Evolutionary conservation across 345 rosid genomes (phyloP), one percentile per base, ranked within the genome.

Genomic region (Noccaea caerulescens): DNA sequence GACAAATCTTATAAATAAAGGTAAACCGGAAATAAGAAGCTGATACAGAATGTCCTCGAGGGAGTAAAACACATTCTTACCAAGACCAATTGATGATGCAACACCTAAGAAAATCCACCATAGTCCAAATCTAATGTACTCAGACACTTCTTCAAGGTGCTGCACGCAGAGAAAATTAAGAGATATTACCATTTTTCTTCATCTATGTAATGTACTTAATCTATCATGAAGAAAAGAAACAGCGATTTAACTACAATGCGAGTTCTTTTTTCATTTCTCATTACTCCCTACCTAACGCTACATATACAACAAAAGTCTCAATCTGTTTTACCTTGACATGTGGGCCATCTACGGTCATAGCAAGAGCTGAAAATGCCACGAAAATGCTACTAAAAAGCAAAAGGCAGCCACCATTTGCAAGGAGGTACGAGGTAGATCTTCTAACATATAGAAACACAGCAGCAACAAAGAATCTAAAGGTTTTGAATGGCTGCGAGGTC

Each of bases 41-140:
- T 32, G 68, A 53, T 4, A 68, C 30, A 55, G 33, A 42, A 65
- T 1, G 52, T 16, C 36, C 51, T 52, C 5, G 34, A 38, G 14
- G 36, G 36, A 16, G 13, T 45, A 3, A 43, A 56, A 9, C 23
- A 23, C 59, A 9, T 50, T 44, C 90, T 85, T 82, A 93, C 98
- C 98, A 62, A 93, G 97, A 78, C 98, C 98, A 69, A 93, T 93
- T 20, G 98, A 93, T 61, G 98, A 93, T 65, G 97, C 98, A 69
- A 90, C 92, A 41, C 98, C 98, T 71, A 93, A 90, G 5, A 87
- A 85, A 20, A 84, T 50, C 98, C 98, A 93, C 98, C 98, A 93
- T 58, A 88, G 72, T 61, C 91, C 98, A 82, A 83, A 90, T 37
- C 61, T 84, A 12, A 78, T 36, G 75, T 90, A 93, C 65, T 82